Conservation (phyloP, 2,329 filamentous ascomycete species). For the Ophiosphaerella korrae region DNA sequence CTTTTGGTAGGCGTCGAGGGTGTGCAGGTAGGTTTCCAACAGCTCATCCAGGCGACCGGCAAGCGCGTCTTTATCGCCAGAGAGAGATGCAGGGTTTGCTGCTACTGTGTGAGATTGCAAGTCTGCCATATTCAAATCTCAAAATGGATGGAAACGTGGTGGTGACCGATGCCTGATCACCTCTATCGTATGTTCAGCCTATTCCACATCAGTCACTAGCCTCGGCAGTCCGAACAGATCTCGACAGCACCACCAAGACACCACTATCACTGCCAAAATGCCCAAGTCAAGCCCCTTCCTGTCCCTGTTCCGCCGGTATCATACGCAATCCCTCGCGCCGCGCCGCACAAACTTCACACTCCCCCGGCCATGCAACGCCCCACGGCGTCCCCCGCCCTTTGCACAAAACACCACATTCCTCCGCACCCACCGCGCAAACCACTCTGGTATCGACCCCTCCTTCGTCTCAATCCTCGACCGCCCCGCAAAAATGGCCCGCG, state of each 20-base stretch:
- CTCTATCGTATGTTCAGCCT: not conserved
- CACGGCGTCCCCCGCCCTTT: slow-evolving; percentile 5
- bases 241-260: slow-evolving; percentile 6
- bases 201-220: slow-evolving; percentile 21
- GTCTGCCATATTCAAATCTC: slow-evolving; percentile 13
- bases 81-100: not conserved
- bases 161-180: too few species aligned
- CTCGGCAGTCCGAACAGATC: slow-evolving; percentile 18
- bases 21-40: slow-evolving; percentile 67
- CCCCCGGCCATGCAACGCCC: slow-evolving; percentile 32
- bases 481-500: slow-evolving; percentile 78
- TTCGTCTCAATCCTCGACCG: slow-evolving; percentile 89
- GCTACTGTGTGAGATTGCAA: not conserved
- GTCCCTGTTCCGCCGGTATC: slow-evolving; percentile 37
- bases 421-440: slow-evolving; percentile 29
- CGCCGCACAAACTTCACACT: slow-evolving; percentile 39
- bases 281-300: slow-evolving; percentile 42
- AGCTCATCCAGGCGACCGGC: slow-evolving; percentile 63
- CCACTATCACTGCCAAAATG: slow-evolving; percentile 23
- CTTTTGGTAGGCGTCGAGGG: slow-evolving; percentile 69
- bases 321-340: slow-evolving; percentile 20
- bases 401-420: slow-evolving; percentile 3
- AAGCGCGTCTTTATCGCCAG: slow-evolving; percentile 29
- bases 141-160: not conserved
- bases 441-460: slow-evolving; percentile 69